Evolutionary conservation across 2,329 filamentous ascomycete genomes (phyloP), one percentile per base, ranked within the genome.

Genomic region (Tolypocladium pustulatum): DNA sequence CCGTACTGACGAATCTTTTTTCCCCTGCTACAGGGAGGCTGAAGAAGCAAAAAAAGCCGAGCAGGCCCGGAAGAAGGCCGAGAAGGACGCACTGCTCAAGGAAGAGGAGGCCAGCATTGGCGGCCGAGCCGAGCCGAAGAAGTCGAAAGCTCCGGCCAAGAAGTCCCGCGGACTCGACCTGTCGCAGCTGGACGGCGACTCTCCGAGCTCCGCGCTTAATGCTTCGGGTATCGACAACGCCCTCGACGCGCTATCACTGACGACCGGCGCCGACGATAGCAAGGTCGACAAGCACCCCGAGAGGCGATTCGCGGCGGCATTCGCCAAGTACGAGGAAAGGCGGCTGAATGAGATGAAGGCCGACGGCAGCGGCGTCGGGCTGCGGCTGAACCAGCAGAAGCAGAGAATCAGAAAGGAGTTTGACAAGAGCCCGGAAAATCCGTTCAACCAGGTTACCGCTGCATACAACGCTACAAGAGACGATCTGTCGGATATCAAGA

Each of bases 161-260:
- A 89, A 88, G 71, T 81, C 82, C 54, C 81, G 84, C 61, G 89
- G 89, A 30, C 81, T 93, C 41, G 89, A 92, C 67, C 81, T 93
- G 46, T 82, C 81, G 22, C 86, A 89, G 71, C 86, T 96, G 63
- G 89, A 94, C 66, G 78, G 74, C 54, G 82, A 83, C 62, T 79
- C 79, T 62, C 75, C 77, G 17, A 72, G 85, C 12, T 65, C 79
- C 0, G 74, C 89, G 0, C 81, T 97, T 67, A 92, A 88, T 71
- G 92, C 91, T 4, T 82, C 88, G 0, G 91, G 91, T 67, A 96
- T 99, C 72, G 92, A 97, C 72, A 93, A 97, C 68, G 91, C 91
- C 0, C 83, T 97, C 55, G 92, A 97, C 67, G 91, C 91, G 3
- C 82, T 97, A 34, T 85, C 84, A 2, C 74, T 97, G 57, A 79